A percentile compares a stretch with the other conserved stretches of the same genome.
phyloP scores from a whole-genome alignment of 2,329 filamentous ascomycete genomes.

The Alternaria conjuncta region DNA sequence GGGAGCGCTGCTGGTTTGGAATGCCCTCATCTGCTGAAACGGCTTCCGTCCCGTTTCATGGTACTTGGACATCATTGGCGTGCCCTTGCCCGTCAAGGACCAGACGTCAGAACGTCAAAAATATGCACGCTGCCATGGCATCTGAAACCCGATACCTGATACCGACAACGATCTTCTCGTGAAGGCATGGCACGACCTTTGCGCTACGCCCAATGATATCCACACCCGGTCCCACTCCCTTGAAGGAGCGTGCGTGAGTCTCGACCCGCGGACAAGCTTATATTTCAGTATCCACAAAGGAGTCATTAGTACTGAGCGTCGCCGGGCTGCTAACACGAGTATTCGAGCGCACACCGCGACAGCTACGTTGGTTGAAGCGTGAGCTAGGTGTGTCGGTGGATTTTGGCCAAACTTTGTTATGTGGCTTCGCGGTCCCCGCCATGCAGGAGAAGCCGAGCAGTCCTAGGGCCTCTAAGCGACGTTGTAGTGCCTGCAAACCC shows the following conservation, averaged over 20 bases:
- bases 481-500: constrained; percentile 15
- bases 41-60: constrained; percentile 15
- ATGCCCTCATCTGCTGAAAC: constrained; percentile 30
- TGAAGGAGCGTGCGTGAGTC: constrained; percentile 11
- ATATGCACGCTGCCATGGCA: constrained; percentile 29
- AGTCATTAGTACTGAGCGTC: neutral
- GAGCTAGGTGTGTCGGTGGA: constrained; percentile 3
- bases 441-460: constrained; percentile 16
- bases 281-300: constrained; percentile 16
- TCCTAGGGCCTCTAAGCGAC: constrained; percentile 13
- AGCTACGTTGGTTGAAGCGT: constrained; percentile 5
- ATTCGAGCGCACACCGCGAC: constrained; percentile 11
- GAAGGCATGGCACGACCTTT: constrained; percentile 17
- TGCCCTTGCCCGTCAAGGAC: constrained; percentile 20
- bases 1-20: constrained; percentile 14
- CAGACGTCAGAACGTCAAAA: constrained; percentile 26
- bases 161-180: constrained; percentile 27
- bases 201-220: constrained; percentile 24
- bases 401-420: constrained; percentile 13
- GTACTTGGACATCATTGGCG: neutral
- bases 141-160: constrained; percentile 35
- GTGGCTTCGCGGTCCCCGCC: constrained; percentile 12
- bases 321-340: constrained; percentile 8
- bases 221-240: constrained; percentile 10
- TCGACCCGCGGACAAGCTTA: constrained; percentile 23